Conservation (phyloP, 345 rosid species). For the Pugionium cornutum region DNA sequence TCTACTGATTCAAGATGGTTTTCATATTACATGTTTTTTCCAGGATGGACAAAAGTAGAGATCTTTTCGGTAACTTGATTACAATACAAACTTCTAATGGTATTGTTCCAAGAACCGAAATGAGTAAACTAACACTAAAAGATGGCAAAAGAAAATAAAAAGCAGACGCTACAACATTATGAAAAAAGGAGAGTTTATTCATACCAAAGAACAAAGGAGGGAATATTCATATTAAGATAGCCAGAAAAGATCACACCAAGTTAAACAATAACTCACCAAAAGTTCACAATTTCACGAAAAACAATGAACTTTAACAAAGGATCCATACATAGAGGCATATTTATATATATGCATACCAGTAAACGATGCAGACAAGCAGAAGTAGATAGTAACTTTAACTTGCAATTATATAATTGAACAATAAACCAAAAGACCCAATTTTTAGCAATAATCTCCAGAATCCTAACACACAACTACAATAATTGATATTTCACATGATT, state of each 20-base stretch:
- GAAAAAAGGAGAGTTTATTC: not conserved
- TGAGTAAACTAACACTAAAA: not conserved
- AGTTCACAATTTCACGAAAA: not conserved
- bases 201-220: not conserved
- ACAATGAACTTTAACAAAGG: not conserved
- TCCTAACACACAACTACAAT: not conserved
- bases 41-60: not conserved
- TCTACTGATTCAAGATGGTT: not conserved
- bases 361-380: not conserved
- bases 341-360: not conserved
- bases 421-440: not conserved
- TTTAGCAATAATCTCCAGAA: not conserved
- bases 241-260: not conserved
- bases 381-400: not conserved
- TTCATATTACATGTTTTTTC: not conserved
- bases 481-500: not conserved
- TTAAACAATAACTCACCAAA: constrained; percentile 8
- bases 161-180: not conserved
- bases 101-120: not conserved
- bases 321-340: not conserved
- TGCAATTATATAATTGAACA: not conserved
- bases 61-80: not conserved
- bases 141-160: constrained; percentile 1
- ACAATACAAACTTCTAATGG: constrained; percentile 3
- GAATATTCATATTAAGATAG: not conserved